A percentile compares a stretch with the other conserved stretches of the same genome.
phyloP scores from a whole-genome alignment of 2,329 filamentous ascomycete genomes.

The Drechslera avenae region DNA sequence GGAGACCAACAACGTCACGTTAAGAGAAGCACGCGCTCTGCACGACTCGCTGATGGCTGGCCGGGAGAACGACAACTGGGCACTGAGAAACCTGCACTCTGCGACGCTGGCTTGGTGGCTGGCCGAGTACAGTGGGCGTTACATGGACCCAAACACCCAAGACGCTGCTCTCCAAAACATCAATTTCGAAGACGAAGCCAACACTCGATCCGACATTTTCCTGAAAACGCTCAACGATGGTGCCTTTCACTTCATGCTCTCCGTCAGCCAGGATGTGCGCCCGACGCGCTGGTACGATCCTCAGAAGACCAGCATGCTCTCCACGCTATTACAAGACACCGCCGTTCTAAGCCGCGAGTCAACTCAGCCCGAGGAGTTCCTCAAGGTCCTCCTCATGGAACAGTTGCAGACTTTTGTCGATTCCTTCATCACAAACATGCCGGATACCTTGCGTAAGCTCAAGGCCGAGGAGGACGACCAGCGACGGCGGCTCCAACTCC shows the following conservation, averaged over 20 bases:
- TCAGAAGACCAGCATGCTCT: constrained; percentile 78
- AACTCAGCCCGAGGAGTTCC: constrained; percentile 70
- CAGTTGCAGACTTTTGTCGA: constrained; percentile 88
- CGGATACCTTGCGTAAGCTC: constrained; percentile 84
- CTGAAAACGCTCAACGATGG: constrained; percentile 81
- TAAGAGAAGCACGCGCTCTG: constrained; percentile 72
- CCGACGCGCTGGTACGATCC: constrained; percentile 86
- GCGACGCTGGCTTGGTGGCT: constrained; percentile 85
- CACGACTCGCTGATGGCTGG: constrained; percentile 70
- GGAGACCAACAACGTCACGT: constrained; percentile 68
- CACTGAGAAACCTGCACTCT: constrained; percentile 75
- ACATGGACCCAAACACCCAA: constrained; percentile 71
- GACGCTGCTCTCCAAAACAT: constrained; percentile 58
- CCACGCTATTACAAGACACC: constrained; percentile 82
- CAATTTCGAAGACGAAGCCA: constrained; percentile 70
- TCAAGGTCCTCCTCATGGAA: constrained; percentile 74
- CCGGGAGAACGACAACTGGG: constrained; percentile 72
- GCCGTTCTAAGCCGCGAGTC: constrained; percentile 70
- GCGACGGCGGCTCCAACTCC: constrained; percentile 57
- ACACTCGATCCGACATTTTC: constrained; percentile 73
- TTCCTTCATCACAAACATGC: constrained; percentile 92
- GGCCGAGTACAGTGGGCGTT: constrained; percentile 89
- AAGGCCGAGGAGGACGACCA: constrained; percentile 91
- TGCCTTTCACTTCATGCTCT: constrained; percentile 88
- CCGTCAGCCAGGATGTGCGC: constrained; percentile 80